phyloP scores from a whole-genome alignment of 805 yeast species.

The Pichia insulana region DNA sequence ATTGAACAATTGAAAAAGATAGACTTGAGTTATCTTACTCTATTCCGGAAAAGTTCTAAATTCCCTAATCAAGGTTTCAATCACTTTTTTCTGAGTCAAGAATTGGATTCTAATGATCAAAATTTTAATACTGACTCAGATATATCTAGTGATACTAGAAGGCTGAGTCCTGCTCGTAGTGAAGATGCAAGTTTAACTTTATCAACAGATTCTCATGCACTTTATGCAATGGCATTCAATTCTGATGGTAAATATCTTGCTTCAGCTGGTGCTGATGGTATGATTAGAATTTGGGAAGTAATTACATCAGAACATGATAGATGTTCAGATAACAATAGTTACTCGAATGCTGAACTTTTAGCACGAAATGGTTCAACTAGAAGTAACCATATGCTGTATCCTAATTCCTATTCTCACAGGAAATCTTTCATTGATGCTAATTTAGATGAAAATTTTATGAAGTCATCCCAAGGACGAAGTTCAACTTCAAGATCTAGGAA shows the following conservation, averaged over 20 bases:
- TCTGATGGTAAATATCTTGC: slow-evolving; percentile 78
- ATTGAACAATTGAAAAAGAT: slow-evolving; percentile 20
- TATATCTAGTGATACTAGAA: background rate
- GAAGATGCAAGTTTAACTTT: background rate
- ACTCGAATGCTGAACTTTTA: background rate
- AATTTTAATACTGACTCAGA: background rate
- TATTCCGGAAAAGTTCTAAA: slow-evolving; percentile 36
- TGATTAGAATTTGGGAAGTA: slow-evolving; percentile 70
- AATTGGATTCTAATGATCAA: slow-evolving; percentile 28
- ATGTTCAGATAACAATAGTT: background rate
- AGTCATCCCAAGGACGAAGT: slow-evolving; percentile 11
- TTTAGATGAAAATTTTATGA: slow-evolving; percentile 8
- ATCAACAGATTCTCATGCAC: slow-evolving; percentile 29
- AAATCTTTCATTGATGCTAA: slow-evolving; percentile 8
- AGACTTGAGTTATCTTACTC: slow-evolving; percentile 46
- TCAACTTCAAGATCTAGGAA: slow-evolving; percentile 4
- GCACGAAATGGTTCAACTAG: background rate
- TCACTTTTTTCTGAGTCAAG: slow-evolving; percentile 59
- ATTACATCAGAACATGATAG: slow-evolving; percentile 65
- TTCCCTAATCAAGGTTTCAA: slow-evolving; percentile 38
- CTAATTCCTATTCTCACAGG: background rate
- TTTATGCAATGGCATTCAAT: slow-evolving; percentile 70
- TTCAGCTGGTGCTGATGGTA: slow-evolving; percentile 70
- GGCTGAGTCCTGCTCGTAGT: background rate
- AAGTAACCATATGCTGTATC: background rate